Conservation (phyloP, 371 early-diverging fungal species). For the Amoeboradix gromovi region DNA sequence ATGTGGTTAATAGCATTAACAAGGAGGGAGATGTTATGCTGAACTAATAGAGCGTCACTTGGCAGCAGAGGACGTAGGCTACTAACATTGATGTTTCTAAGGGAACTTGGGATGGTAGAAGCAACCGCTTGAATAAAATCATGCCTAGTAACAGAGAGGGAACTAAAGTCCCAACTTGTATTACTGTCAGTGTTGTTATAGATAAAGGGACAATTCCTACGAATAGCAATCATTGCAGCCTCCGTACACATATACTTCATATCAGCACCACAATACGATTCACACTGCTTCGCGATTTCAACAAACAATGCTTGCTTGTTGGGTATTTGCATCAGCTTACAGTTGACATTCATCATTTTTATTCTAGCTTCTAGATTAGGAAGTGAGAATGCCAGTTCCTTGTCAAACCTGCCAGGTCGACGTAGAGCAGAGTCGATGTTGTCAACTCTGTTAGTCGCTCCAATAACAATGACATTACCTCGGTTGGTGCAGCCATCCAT, state of each 20-base stretch:
- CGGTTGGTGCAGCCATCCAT: constrained; percentile 40
- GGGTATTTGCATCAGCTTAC: constrained; percentile 12
- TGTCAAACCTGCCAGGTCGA: constrained; percentile 36
- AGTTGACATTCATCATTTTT: constrained; percentile 14
- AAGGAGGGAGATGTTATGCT: too few species aligned
- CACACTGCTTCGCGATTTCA: constrained; percentile 12
- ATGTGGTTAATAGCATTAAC: too few species aligned
- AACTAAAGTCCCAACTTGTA: constrained; percentile 10
- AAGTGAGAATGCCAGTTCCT: constrained; percentile 24
- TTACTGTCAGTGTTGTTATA: too few species aligned
- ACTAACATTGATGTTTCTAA: too few species aligned
- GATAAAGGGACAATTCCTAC: constrained; percentile 26
- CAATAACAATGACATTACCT: constrained; percentile 36
- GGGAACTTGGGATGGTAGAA: constrained; percentile 3
- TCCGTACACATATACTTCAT: constrained; percentile 64
- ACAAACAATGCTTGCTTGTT: constrained; percentile 8
- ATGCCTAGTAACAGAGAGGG: constrained; percentile 14
- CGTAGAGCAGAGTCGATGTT: constrained; percentile 32
- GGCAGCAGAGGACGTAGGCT: too few species aligned
- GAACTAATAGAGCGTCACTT: too few species aligned
- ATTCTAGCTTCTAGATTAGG: constrained; percentile 18
- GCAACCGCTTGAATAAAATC: constrained; percentile 22
- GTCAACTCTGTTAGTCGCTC: constrained; percentile 28
- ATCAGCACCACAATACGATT: constrained; percentile 62
- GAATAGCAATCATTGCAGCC: constrained; percentile 37